A percentile compares a stretch with the other conserved stretches of the same genome.
Conservation (phyloP, 805 yeast genomes). For the Lachancea lanzarotensis region DNA sequence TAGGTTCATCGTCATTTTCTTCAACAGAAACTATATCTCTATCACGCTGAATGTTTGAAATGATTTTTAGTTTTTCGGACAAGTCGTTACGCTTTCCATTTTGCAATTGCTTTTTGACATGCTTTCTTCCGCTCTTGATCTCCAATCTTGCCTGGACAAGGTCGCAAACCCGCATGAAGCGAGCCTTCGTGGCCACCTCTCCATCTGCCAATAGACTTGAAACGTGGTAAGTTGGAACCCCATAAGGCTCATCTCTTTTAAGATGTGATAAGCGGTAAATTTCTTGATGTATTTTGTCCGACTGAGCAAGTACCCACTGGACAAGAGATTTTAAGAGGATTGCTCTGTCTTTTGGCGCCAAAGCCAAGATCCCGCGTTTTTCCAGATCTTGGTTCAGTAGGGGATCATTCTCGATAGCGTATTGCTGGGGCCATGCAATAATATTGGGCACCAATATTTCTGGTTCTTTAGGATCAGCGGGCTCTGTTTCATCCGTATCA, state of each 20-base stretch:
- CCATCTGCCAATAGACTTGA: conserved; percentile 25
- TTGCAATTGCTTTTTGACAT: conserved; percentile 19
- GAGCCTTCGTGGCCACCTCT: conserved; percentile 15
- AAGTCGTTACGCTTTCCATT: conserved; percentile 22
- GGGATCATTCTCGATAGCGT: conserved; percentile 20
- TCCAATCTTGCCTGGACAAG: conserved; percentile 21
- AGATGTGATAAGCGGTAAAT: conserved; percentile 23
- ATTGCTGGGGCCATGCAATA: conserved; percentile 15
- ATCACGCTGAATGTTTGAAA: conserved; percentile 18
- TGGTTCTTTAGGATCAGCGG: conserved; percentile 17
- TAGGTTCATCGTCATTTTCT: conserved; percentile 9
- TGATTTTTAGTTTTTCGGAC: conserved; percentile 15
- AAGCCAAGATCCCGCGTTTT: conserved; percentile 20
- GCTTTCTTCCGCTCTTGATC: conserved; percentile 21
- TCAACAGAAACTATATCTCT: conserved; percentile 10
- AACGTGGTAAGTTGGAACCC: conserved; percentile 24
- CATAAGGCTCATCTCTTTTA: conserved; percentile 25
- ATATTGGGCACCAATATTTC: conserved; percentile 20
- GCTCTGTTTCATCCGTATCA: conserved; percentile 14
- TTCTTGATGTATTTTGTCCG: conserved; percentile 25
- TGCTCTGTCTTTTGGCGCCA: conserved; percentile 24
- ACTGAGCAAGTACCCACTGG: conserved; percentile 23
- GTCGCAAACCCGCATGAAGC: conserved; percentile 22
- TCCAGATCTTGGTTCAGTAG: conserved; percentile 20
- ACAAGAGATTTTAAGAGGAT: conserved; percentile 20